Evolutionary conservation across 768 basidiomycete genomes (phyloP).

Genomic region (Lactifluus pinguis): DNA sequence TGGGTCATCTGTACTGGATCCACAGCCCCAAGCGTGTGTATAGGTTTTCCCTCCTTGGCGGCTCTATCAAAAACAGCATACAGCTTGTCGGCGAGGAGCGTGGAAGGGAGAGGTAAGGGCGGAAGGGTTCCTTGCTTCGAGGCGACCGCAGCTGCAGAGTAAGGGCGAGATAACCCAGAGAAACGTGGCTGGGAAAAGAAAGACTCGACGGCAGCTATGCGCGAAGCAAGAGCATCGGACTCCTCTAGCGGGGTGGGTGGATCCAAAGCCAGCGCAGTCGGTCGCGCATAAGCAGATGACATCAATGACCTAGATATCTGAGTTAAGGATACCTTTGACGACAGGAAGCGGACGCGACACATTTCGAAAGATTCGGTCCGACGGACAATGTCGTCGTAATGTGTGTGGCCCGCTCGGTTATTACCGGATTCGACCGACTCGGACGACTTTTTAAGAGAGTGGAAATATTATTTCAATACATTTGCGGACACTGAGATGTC

Average conservation of each 20-base stretch:
- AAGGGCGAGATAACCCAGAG: slow-evolving; percentile 62
- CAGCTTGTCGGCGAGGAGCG: slow-evolving; percentile 82
- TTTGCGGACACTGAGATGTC: slow-evolving; percentile 7
- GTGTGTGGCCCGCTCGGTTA: not conserved
- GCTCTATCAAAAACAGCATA: slow-evolving; percentile 56
- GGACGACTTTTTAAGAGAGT: not conserved
- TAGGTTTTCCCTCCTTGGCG: slow-evolving; percentile 52
- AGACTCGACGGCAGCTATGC: slow-evolving; percentile 51
- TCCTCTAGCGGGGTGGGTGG: slow-evolving; percentile 53
- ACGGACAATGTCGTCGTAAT: not conserved
- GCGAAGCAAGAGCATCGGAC: slow-evolving; percentile 45
- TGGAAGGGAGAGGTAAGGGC: slow-evolving; percentile 64
- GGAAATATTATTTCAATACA: slow-evolving; percentile 10
- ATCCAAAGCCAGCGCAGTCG: slow-evolving; percentile 37
- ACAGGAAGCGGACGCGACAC: slow-evolving; percentile 10
- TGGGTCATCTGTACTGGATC: slow-evolving; percentile 95
- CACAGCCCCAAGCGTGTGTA: slow-evolving; percentile 89
- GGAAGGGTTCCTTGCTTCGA: slow-evolving; percentile 86
- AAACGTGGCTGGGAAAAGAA: slow-evolving; percentile 80
- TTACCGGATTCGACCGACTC: not conserved
- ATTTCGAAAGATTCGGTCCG: not conserved
- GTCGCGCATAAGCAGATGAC: slow-evolving; percentile 10
- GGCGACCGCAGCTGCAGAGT: slow-evolving; percentile 69
- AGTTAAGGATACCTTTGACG: not conserved
- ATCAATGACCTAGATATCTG: slow-evolving; percentile 7